Conservation (phyloP, 2,329 filamentous ascomycete species). For the Cordyceps javanica region DNA sequence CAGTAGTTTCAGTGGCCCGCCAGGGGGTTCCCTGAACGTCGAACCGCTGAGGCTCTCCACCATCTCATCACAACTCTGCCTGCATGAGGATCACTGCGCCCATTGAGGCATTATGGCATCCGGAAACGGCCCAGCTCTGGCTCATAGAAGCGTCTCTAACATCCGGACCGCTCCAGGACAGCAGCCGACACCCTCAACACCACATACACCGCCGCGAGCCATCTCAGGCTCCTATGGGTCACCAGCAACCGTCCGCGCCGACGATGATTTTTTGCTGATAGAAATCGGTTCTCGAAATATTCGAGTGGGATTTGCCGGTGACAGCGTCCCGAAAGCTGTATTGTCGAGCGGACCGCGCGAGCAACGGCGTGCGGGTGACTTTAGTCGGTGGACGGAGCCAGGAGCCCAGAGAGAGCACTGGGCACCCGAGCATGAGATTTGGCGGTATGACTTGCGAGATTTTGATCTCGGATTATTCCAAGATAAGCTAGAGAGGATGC, state of each 20-base stretch:
- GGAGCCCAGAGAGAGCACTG: conserved; percentile 45
- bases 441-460: conserved; percentile 66
- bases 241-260: conserved; percentile 57
- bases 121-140: conserved; percentile 36
- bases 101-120: conserved; percentile 35
- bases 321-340: conserved; percentile 65
- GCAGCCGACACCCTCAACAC: conserved; percentile 24
- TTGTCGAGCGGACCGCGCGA: conserved; percentile 69
- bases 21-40: background rate
- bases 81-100: background rate
- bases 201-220: conserved; percentile 55
- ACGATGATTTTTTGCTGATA: conserved; percentile 80
- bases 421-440: conserved; percentile 66
- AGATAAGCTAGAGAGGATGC: conserved; percentile 77
- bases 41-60: background rate
- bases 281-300: conserved; percentile 77
- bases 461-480: conserved; percentile 73
- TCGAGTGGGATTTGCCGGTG: conserved; percentile 80
- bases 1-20: background rate
- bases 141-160: conserved; percentile 53
- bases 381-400: conserved; percentile 60
- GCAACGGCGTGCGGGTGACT: conserved; percentile 74
- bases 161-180: conserved; percentile 36
- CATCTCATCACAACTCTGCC: background rate
- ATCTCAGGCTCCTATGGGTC: conserved; percentile 52